Conservation (phyloP, 441 rosid species). For the Gossypium trilobum region DNA sequence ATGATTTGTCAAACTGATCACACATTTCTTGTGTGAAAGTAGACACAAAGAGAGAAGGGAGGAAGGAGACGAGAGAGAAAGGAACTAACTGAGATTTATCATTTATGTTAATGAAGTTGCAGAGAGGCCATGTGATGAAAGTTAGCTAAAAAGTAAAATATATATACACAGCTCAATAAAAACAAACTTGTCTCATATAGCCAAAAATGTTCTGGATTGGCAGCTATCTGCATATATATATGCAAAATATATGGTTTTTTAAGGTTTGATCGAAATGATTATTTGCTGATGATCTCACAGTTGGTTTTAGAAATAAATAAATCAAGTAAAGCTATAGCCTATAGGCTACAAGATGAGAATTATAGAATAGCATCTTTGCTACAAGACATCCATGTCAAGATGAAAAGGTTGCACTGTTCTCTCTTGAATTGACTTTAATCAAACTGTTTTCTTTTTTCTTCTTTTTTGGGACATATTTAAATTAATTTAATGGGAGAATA, state of each 20-base stretch:
- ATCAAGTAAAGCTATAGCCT: neutral
- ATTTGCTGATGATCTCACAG: constrained; percentile 6
- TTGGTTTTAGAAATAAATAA: constrained; percentile 8
- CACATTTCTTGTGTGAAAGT: constrained; percentile 27
- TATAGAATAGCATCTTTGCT: constrained; percentile 45
- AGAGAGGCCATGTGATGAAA: constrained; percentile 32
- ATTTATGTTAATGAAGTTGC: constrained; percentile 10
- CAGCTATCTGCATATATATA: neutral
- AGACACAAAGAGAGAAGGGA: neutral
- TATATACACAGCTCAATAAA: constrained; percentile 38
- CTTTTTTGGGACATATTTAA: no score
- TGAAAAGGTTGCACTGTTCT: no score
- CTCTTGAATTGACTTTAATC: no score
- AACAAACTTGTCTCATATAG: constrained; percentile 14
- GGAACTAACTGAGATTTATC: constrained; percentile 21
- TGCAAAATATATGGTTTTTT: neutral
- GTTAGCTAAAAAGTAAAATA: constrained; percentile 2
- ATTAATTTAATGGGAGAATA: no score
- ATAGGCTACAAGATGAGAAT: neutral
- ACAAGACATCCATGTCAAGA: constrained; percentile 37
- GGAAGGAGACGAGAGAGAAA: neutral
- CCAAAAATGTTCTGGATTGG: constrained; percentile 14
- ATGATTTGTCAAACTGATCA: constrained; percentile 34
- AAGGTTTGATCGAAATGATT: constrained; percentile 9
- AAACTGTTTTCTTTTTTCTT: no score